phyloP scores from a whole-genome alignment of 495 filamentous ascomycete species.

The Filosporella fistucella region DNA sequence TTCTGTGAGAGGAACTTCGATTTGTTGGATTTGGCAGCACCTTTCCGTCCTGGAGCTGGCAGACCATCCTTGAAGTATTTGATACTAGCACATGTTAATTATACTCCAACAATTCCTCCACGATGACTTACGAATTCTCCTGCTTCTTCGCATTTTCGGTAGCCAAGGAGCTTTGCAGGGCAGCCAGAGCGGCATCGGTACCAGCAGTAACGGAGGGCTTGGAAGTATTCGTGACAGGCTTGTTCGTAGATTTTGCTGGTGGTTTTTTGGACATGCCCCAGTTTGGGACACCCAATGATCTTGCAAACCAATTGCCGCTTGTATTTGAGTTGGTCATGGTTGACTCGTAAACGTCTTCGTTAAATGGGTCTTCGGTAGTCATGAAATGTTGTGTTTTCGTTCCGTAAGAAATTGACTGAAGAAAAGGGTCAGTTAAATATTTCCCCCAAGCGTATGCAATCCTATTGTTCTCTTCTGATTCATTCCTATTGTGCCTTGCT shows the following conservation, averaged over 20 bases:
- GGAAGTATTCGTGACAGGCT: background rate
- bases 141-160: conserved; percentile 32
- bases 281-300: conserved; percentile 32
- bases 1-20: conserved; percentile 35
- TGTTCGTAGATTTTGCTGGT: background rate
- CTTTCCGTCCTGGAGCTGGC: conserved; percentile 25
- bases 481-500: too few relatives aligned
- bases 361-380: conserved; percentile 26
- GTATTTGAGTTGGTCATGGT: conserved; percentile 22
- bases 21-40: conserved; percentile 24
- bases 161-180: conserved; percentile 35
- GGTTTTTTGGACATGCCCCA: background rate
- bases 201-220: background rate
- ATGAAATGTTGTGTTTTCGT: conserved; percentile 47
- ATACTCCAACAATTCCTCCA: conserved; percentile 23
- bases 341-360: conserved; percentile 1
- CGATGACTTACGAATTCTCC: conserved; percentile 48
- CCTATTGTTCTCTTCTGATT: conserved; percentile 5
- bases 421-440: too few relatives aligned
- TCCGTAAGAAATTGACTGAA: conserved; percentile 45
- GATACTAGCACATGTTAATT: conserved; percentile 24
- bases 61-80: conserved; percentile 29
- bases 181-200: conserved; percentile 29
- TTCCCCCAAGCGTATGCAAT: conserved; percentile 34
- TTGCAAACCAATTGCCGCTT: conserved; percentile 35